A percentile compares a stretch with the other conserved stretches of the same genome.
Evolutionary conservation across 202 grass and related monocot genomes (phyloP).

Genomic region (Carex arenaria): DNA sequence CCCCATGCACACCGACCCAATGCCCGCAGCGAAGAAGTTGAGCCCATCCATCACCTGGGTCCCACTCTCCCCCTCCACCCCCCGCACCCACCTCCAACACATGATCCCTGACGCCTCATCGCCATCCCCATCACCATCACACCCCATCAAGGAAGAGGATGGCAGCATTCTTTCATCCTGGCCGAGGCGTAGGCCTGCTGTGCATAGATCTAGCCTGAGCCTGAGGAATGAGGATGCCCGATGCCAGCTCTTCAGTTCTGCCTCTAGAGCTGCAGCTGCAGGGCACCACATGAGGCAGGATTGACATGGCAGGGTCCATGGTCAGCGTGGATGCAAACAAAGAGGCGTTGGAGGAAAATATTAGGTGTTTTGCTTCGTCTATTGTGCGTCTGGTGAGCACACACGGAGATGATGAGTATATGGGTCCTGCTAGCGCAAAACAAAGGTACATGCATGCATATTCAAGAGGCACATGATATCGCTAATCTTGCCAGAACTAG

Average conservation of each 20-base stretch:
- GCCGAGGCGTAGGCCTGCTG: slow-evolving; percentile 64
- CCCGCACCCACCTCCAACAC: slow-evolving; percentile 64
- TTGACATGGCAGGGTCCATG: slow-evolving; percentile 11
- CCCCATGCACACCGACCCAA: slow-evolving; percentile 60
- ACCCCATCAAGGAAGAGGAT: neutral
- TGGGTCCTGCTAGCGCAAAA: too few species aligned
- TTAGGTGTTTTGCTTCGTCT: slow-evolving; percentile 67
- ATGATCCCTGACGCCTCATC: slow-evolving; percentile 18
- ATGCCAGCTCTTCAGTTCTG: slow-evolving; percentile 68
- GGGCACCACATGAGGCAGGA: slow-evolving; percentile 22
- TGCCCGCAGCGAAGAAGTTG: slow-evolving; percentile 81
- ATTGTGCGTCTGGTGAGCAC: slow-evolving; percentile 26
- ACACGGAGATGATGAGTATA: too few species aligned
- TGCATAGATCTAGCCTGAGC: slow-evolving; percentile 55
- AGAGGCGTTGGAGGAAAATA: slow-evolving; percentile 39
- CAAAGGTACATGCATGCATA: too few species aligned
- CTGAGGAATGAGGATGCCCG: slow-evolving; percentile 30
- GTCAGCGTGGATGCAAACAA: slow-evolving; percentile 10
- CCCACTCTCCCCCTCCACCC: slow-evolving; percentile 53
- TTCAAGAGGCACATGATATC: too few species aligned
- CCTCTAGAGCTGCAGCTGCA: slow-evolving; percentile 42
- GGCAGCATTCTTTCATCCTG: neutral
- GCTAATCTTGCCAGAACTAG: too few species aligned
- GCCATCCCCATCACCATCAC: neutral
- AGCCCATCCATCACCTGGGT: slow-evolving; percentile 77